Base-by-base conservation (phyloP, 352 stramenopile species). In the Phytophthora tubulina region DNA sequence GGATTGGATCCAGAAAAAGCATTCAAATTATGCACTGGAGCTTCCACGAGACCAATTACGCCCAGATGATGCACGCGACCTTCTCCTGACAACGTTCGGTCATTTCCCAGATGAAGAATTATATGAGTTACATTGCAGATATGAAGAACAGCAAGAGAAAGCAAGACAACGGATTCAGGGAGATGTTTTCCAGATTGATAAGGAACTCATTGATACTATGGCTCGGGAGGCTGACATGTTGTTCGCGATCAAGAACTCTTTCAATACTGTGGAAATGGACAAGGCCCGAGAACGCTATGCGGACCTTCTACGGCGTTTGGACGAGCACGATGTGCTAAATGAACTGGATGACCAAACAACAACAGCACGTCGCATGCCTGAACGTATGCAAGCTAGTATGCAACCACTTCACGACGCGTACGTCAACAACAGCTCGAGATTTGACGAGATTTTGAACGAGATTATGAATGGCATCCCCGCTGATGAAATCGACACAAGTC, bases 381-480 rank as follows among this genome's bases (percentile, higher is more conserved):
- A 64, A 3, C 59, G 66, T 2, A 49, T 78, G 21, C 70, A 78
- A 67, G 3, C 15, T 0, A 31, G 75, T 6, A 70, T 77, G 70
- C 46, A 63, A 14, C 0, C 32, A 8, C 10, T 77, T 21, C 7
- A 59, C 11, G n/a, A 17, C 1, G 33, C 45, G 21, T 27, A 27
- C 21, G 14, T 0, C 10, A 39, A 5, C 58, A 54, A 8, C 27
- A 46, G 55, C 3, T 14, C n/a, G 1, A 63, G 17, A 14, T 73
- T 76, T 41, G 36, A 65, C 6, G 50, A 58, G 2, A 5, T 51
- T 10, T 17, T 62, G 13, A 14, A 62, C 14, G 14, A 8, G 36
- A 62, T 51, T 42, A n/a, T 62, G 21, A 39, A 62, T 14, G 54
- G 39, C 6, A 10, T 5, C 9, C 33, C 30, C 6, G 11, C 9